Evolutionary conservation across 805 yeast species (phyloP).

Genomic region (Jamesozyma gamospora): DNA sequence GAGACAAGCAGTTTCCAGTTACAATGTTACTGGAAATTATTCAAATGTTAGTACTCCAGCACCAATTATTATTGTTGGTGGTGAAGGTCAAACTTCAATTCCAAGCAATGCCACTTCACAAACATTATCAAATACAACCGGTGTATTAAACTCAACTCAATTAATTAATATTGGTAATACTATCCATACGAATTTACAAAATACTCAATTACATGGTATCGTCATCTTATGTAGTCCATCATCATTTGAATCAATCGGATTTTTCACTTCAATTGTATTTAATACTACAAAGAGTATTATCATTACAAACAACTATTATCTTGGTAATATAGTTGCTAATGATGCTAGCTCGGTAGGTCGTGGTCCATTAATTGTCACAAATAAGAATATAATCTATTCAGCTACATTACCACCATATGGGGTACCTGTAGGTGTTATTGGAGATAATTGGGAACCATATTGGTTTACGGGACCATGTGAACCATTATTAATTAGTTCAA

Average conservation of each 20-base stretch:
- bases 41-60: neutral
- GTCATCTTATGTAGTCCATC: conserved; percentile 18
- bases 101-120: conserved; percentile 7
- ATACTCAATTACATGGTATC: conserved; percentile 11
- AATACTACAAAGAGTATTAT: conserved; percentile 18
- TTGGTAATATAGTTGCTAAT: conserved; percentile 16
- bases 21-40: neutral
- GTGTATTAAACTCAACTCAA: conserved; percentile 19
- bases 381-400: conserved; percentile 19
- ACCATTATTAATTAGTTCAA: conserved; percentile 12
- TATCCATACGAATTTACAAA: conserved; percentile 10
- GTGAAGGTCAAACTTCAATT: conserved; percentile 2
- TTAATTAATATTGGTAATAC: conserved; percentile 10
- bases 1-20: neutral
- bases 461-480: conserved; percentile 21
- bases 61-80: conserved; percentile 8
- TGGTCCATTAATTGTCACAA: conserved; percentile 20
- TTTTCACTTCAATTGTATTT: conserved; percentile 18
- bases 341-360: conserved; percentile 12
- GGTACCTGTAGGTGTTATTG: conserved; percentile 23
- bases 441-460: conserved; percentile 6
- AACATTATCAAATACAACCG: conserved; percentile 14
- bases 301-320: conserved; percentile 11
- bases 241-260: conserved; percentile 21
- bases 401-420: conserved; percentile 21